Conservation (phyloP, 2,329 filamentous ascomycete genomes). For the Coleophoma eucalyptorum region DNA sequence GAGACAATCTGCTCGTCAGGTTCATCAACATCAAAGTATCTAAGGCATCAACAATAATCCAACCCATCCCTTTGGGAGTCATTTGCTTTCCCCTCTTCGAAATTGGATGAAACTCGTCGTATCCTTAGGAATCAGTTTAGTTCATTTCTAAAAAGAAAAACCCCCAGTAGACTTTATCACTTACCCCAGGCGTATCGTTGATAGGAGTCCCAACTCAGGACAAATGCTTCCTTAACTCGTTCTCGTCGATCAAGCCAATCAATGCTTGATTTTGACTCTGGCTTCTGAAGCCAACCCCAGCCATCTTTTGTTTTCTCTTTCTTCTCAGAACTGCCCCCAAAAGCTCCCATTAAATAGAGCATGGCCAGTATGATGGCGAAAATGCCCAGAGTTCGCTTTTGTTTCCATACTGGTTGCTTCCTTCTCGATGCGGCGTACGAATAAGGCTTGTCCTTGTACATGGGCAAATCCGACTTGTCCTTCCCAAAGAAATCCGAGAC, state of each 20-base stretch:
- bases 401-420: slow-evolving; percentile 55
- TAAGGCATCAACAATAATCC: slow-evolving; percentile 95
- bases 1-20: slow-evolving; percentile 75
- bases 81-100: slow-evolving; percentile 79
- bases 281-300: slow-evolving; percentile 54
- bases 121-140: slow-evolving; percentile 42
- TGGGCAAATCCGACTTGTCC: slow-evolving; percentile 60
- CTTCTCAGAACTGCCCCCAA: slow-evolving; percentile 32
- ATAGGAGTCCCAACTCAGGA: slow-evolving; percentile 89
- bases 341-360: slow-evolving; percentile 69
- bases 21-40: slow-evolving; percentile 99
- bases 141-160: not conserved
- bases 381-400: slow-evolving; percentile 55
- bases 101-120: slow-evolving; percentile 83
- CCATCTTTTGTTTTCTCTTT: slow-evolving; percentile 34
- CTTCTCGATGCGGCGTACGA: slow-evolving; percentile 59
- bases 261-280: slow-evolving; percentile 40
- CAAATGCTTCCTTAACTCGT: slow-evolving; percentile 83
- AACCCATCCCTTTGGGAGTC: slow-evolving; percentile 85
- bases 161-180: slow-evolving; percentile 1
- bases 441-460: slow-evolving; percentile 99
- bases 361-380: slow-evolving; percentile 50
- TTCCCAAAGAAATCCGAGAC: slow-evolving; percentile 64
- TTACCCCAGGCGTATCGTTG: slow-evolving; percentile 90
- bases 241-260: slow-evolving; percentile 79